A percentile compares a stretch with the other conserved stretches of the same genome.
phyloP scores from a whole-genome alignment of 1,284 basidiomycete genomes.

The Puccinia horiana region DNA sequence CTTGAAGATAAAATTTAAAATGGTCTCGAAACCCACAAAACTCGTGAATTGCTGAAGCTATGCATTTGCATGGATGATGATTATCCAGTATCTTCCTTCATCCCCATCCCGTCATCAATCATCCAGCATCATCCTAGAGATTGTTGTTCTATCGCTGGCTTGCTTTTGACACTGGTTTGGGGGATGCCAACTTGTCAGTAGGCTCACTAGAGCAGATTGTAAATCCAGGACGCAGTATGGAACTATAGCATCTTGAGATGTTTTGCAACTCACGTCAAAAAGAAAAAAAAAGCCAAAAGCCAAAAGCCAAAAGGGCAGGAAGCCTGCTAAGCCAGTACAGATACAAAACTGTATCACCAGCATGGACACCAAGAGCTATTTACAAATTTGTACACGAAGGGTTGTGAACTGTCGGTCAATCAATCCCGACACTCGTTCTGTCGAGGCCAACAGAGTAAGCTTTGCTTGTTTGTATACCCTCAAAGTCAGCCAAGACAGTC shows the following conservation, averaged over 20 bases:
- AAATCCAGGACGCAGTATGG: background rate
- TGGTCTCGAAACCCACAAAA: background rate
- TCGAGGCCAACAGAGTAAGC: background rate
- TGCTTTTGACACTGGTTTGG: slow-evolving; percentile 6
- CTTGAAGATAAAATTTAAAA: background rate
- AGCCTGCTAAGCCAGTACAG: background rate
- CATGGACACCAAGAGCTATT: background rate
- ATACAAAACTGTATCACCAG: background rate
- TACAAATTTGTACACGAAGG: background rate
- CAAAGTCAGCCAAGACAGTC: background rate
- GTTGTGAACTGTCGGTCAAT: slow-evolving; percentile 16
- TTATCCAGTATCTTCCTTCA: slow-evolving; percentile 3
- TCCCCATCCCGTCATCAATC: slow-evolving; percentile 29
- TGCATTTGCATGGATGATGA: background rate
- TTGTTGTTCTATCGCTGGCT: slow-evolving; percentile 23
- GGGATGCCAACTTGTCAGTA: slow-evolving; percentile 8
- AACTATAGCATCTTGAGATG: background rate
- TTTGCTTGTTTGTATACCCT: background rate
- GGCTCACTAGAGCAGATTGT: slow-evolving; percentile 16
- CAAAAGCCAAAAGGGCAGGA: background rate
- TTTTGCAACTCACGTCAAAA: background rate
- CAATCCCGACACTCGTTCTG: background rate
- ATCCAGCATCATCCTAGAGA: slow-evolving; percentile 26
- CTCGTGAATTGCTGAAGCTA: background rate
- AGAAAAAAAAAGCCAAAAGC: background rate